phyloP scores from a whole-genome alignment of 257 asterid genomes.

The Solanum corneliomulleri region DNA sequence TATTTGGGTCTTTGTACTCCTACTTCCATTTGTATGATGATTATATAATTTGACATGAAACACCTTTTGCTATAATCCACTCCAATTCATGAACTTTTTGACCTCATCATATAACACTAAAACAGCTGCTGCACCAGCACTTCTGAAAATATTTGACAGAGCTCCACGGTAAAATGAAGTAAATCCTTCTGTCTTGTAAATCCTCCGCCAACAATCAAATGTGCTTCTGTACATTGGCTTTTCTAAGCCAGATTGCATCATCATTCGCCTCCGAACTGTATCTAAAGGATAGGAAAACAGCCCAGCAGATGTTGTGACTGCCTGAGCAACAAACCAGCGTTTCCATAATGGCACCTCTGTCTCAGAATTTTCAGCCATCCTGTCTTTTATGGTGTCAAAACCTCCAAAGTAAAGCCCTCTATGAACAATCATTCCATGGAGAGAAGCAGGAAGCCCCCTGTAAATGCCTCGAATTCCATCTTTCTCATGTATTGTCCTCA shows the following conservation, averaged over 20 bases:
- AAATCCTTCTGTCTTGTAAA: conserved; percentile 57
- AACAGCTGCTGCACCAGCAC: conserved; percentile 94
- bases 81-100: conserved; percentile 85
- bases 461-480: conserved; percentile 81
- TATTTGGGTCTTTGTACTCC: conserved; percentile 9
- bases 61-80: conserved; percentile 38
- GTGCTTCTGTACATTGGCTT: conserved; percentile 58
- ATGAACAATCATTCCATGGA: conserved; percentile 88
- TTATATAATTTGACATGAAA: background rate
- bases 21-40: background rate
- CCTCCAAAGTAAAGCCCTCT: conserved; percentile 40
- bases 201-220: conserved; percentile 73
- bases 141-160: conserved; percentile 79
- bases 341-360: conserved; percentile 69
- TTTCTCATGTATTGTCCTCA: conserved; percentile 37
- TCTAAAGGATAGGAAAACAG: conserved; percentile 81
- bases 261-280: conserved; percentile 91
- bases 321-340: conserved; percentile 91
- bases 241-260: conserved; percentile 96
- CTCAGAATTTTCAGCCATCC: background rate
- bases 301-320: conserved; percentile 86
- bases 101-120: conserved; percentile 87
- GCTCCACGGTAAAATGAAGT: conserved; percentile 91
- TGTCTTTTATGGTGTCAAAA: conserved; percentile 14
- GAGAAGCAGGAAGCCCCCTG: conserved; percentile 80